phyloP scores from a whole-genome alignment of 257 asterid species.

The Plectranthus barbatus region DNA sequence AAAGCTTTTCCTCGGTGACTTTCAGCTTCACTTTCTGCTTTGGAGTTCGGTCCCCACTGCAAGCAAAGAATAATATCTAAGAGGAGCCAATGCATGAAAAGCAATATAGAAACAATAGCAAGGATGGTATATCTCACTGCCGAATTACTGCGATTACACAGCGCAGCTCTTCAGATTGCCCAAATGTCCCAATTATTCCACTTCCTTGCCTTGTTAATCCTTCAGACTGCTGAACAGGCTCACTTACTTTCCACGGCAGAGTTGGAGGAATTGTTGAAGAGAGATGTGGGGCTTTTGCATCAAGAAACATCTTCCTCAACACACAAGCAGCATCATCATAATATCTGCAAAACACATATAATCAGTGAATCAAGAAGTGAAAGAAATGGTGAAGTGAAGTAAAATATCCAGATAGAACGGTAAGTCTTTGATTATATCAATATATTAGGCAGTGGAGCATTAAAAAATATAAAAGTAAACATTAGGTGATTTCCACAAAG shows the following conservation, averaged over 20 bases:
- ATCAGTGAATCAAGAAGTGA: neutral
- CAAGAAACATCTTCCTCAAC: slow-evolving; percentile 90
- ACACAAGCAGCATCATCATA: slow-evolving; percentile 97
- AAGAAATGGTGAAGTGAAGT: neutral
- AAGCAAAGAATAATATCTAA: slow-evolving; percentile 19
- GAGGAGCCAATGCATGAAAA: slow-evolving; percentile 13
- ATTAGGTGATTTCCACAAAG: no score
- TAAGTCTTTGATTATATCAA: neutral
- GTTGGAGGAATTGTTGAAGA: slow-evolving; percentile 86
- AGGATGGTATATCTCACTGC: slow-evolving; percentile 52
- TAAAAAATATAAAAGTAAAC: no score
- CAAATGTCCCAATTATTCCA: slow-evolving; percentile 86
- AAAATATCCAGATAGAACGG: neutral
- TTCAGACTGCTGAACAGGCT: slow-evolving; percentile 79
- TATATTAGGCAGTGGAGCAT: no score
- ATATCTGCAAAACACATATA: slow-evolving; percentile 40
- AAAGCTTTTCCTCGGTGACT: slow-evolving; percentile 92
- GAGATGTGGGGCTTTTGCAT: slow-evolving; percentile 98
- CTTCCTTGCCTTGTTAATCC: slow-evolving; percentile 94
- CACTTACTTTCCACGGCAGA: slow-evolving; percentile 88
- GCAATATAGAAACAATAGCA: neutral
- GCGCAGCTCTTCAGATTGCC: slow-evolving; percentile 92
- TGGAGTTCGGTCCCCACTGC: slow-evolving; percentile 98
- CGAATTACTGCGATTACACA: slow-evolving; percentile 88
- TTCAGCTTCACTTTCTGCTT: slow-evolving; percentile 98